These are phyloP conservation scores for Geotrichum restrictum DNA, from an alignment of 1,139 yeast species.

Conservation along the genomic window DNA sequence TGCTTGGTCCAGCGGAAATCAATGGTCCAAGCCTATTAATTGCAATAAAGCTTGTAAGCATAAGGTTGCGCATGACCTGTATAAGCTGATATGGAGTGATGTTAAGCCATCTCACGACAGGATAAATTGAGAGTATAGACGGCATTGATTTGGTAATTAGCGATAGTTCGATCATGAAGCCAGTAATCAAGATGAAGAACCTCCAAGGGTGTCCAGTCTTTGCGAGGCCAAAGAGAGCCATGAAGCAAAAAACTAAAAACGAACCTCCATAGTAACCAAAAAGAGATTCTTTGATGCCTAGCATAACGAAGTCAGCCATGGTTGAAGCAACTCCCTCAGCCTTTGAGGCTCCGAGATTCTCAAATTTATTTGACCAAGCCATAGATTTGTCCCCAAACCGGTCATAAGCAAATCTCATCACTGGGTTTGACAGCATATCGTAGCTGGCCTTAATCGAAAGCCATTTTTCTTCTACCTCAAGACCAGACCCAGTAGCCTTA, in stretches of 20 bases:
- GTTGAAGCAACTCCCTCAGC: constrained; percentile 13
- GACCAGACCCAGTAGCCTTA: constrained; percentile 25
- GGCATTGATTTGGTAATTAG: constrained; percentile 28
- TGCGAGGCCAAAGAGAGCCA: constrained; percentile 27
- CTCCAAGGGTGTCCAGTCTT: constrained; percentile 32
- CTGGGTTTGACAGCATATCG: constrained; percentile 32
- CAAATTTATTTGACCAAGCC: constrained; percentile 13
- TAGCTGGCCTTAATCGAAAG: constrained; percentile 31
- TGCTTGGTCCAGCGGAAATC: constrained; percentile 9
- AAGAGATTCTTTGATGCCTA: constrained; percentile 25
- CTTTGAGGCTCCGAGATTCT: constrained; percentile 14
- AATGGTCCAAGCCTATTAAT: constrained; percentile 23
- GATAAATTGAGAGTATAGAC: constrained; percentile 16
- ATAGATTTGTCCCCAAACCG: constrained; percentile 32
- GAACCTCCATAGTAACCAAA: constrained; percentile 27
- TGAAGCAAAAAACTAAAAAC: constrained; percentile 23
- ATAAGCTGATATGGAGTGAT: constrained; percentile 28
- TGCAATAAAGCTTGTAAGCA: constrained; percentile 21
- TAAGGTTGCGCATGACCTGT: constrained; percentile 22
- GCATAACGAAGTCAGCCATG: constrained; percentile 11
- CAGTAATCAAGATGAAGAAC: constrained; percentile 24
- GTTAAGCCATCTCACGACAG: constrained; percentile 20
- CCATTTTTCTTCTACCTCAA: constrained; percentile 26
- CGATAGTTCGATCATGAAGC: constrained; percentile 26
- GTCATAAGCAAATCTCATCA: constrained; percentile 36